These are phyloP conservation scores for Amaranthus tricolor DNA, from an alignment of 179 eudicot genomes.

Conservation along the genomic window DNA sequence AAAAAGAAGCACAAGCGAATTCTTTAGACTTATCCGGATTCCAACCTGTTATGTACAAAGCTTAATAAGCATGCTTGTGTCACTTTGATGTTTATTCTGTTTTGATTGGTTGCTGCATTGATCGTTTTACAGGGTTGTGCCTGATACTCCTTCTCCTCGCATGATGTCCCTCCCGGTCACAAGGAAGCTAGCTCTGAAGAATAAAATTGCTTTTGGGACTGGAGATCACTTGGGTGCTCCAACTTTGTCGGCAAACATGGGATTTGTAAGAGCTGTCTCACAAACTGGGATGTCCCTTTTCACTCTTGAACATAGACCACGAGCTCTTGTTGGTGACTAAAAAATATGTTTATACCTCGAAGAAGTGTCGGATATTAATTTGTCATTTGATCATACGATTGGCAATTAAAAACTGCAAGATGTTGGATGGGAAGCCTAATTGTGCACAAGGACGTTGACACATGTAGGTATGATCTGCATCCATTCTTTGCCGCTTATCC, in stretches of 20 bases:
- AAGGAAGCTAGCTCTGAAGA: constrained; percentile 80
- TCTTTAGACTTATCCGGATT: no score
- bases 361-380: background rate
- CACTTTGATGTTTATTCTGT: background rate
- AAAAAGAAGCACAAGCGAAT: no score
- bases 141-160: constrained; percentile 74
- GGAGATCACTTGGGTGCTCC: constrained; percentile 82
- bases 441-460: no score
- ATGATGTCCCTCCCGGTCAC: constrained; percentile 76
- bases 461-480: background rate
- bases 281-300: constrained; percentile 86
- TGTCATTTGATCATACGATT: background rate
- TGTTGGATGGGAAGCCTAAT: background rate
- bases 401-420: background rate
- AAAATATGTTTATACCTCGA: background rate
- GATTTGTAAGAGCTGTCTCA: constrained; percentile 81
- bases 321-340: constrained; percentile 81
- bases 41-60: background rate
- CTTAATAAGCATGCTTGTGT: background rate
- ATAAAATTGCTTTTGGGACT: constrained; percentile 85
- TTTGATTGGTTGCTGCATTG: constrained; percentile 8
- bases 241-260: constrained; percentile 89
- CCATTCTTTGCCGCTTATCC: background rate
- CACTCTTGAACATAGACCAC: constrained; percentile 70
- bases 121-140: constrained; percentile 54